Evolutionary conservation across 2,329 filamentous ascomycete genomes (phyloP), one percentile per base, ranked within the genome.

Genomic region (Colletotrichum phormii): DNA sequence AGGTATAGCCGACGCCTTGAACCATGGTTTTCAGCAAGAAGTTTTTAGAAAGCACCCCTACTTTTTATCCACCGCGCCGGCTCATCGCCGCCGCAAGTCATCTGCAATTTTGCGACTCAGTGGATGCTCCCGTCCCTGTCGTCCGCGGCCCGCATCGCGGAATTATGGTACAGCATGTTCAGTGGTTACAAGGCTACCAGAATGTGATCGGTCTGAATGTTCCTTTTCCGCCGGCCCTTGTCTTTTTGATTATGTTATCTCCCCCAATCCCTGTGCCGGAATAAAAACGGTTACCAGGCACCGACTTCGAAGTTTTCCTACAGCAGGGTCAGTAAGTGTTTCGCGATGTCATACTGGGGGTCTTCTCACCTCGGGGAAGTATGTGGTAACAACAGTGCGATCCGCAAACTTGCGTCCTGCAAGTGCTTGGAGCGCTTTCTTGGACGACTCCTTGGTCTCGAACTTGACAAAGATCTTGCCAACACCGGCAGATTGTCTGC

Each of bases 391-490:
- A 33, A 99, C 97, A 4, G 97, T 99, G 77, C 97, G 91, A 84
- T 98, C 95, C 0, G 95, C 94, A 81, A 99, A 99, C 82, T 98
- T 98, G 76, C 97, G 90, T 59, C 97, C 97, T 35, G 97, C 97
- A 77, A 99, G 87, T n/a, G 95, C 92, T 78, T 93, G 92, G 69
- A 99, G 87, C 8, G 97, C 97, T 79, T 94, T 95, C 75, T 93
- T 92, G 24, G 96, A 94, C 9, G 92, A 91, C 63, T 95, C 94
- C 2, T 89, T 85, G 3, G 87, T 90, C 75, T 97, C 94, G 80
- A 95, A 99, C 82, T 98, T 98, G 86, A 99, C 92, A 81, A 93
- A 99, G 77, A 99, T 98, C 88, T 98, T 99, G 81, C 97, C 97
- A 26, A 99, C 95, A 59, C 97, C 97, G 35, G 94, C 90, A 26